Evolutionary conservation across 495 filamentous ascomycete genomes (phyloP), one percentile per base, ranked within the genome.

Genomic region (Penicillium goetzii): DNA sequence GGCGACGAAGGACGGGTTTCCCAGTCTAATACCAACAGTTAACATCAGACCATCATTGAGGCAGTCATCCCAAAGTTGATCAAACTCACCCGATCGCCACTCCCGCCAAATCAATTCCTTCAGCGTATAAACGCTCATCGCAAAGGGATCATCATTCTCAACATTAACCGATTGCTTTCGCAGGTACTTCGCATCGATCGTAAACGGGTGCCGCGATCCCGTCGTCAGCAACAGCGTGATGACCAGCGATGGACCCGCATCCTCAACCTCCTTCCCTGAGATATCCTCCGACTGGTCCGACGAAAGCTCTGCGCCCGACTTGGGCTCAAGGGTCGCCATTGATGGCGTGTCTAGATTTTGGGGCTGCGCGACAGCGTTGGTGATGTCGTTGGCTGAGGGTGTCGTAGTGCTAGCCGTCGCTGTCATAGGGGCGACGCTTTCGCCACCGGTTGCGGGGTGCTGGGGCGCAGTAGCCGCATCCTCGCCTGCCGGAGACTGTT

Each of bases 41-140:
- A 56, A 60, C 21, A 55, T 19, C 23, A 51, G 47, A 28, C 12
- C 47, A 49, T 7, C 12, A 26, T n/a, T 5, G 41, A 19, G 19
- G 12, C 9, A 2, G 25, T 51, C 14, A 30, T 51, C 47, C 14
- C 47, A 30, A 10, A 8, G 7, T 47, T 28, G 4, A 17, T 9
- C 25, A 21, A 30, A 51, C 75, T 74, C 75, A 88, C 86, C 86
- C 66, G 88, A 86, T 66, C 91, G 83, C 93, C 93, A 97, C 68
- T 96, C 93, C 68, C 91, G 79, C 82, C 92, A 85, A 63, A 97
- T 96, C 74, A 97, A 77, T 72, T 97, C 92, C 75, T 97, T 97
- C 56, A 97, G 72, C 9, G 90, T 94, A 70, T 97, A 97, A 15
- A 96, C 87, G 68, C 89, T 95, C 76, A 97, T 92, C 69, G 88